phyloP scores from a whole-genome alignment of 345 rosid species.

The Eucalyptus coolabah region DNA sequence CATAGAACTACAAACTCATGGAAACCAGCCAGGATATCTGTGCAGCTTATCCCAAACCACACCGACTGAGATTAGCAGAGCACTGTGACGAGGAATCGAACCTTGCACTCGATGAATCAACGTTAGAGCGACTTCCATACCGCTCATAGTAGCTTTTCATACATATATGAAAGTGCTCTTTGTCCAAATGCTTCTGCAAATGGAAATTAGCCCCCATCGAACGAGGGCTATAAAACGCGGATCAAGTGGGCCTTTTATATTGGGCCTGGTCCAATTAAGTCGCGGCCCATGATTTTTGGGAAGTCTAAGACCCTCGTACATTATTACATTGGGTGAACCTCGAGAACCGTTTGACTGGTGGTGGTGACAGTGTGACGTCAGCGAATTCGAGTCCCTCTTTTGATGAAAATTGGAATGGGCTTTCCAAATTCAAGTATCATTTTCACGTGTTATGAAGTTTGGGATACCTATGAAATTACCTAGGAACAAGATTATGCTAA shows the following conservation, averaged over 20 bases:
- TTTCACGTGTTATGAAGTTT: background rate
- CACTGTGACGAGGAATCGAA: background rate
- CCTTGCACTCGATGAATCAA: background rate
- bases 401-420: background rate
- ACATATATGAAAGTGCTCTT: background rate
- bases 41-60: background rate
- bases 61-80: background rate
- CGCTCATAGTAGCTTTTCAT: background rate
- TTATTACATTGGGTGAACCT: background rate
- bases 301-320: background rate
- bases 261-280: background rate
- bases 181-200: background rate
- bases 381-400: background rate
- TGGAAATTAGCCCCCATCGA: background rate
- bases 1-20: fast-evolving
- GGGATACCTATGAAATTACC: background rate
- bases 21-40: background rate
- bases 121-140: background rate
- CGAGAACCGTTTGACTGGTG: background rate
- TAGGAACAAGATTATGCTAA: background rate
- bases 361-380: background rate
- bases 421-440: background rate
- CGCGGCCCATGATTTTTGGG: background rate
- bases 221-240: background rate
- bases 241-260: background rate